A percentile compares a stretch with the other conserved stretches of the same genome.
Conservation (phyloP, 2,329 filamentous ascomycete genomes). For the Microdochium bolleyi region DNA sequence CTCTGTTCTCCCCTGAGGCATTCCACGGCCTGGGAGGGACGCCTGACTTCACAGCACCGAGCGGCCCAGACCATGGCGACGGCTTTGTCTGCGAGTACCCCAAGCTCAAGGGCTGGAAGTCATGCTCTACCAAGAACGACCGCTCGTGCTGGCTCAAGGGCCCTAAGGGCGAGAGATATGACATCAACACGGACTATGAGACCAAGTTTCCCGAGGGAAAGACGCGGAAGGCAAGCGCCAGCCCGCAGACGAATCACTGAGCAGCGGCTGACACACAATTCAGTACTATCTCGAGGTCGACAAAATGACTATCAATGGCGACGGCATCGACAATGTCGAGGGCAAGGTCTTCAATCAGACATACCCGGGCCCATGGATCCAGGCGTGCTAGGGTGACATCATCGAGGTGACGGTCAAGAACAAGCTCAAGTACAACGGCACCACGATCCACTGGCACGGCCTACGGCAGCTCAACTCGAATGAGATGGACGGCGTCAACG, state of each 20-base stretch:
- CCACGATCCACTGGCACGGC: constrained; percentile 30
- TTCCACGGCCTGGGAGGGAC: no score
- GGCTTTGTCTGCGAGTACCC: no score
- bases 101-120: no score
- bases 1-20: no score
- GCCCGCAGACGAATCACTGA: background rate
- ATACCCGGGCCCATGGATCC: constrained; percentile 60
- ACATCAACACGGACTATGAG: constrained; percentile 18
- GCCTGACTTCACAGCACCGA: no score
- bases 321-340: constrained; percentile 14
- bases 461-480: constrained; percentile 25
- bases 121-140: no score
- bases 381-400: constrained; percentile 55
- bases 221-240: background rate
- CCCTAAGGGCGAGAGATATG: no score
- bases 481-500: constrained; percentile 26
- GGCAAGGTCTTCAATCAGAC: constrained; percentile 57
- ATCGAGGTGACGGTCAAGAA: constrained; percentile 64
- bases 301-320: constrained; percentile 3
- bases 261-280: background rate
- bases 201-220: constrained; percentile 8
- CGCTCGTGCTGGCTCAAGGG: no score
- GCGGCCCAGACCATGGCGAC: no score
- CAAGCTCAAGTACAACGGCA: constrained; percentile 40
- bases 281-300: background rate